phyloP scores from a whole-genome alignment of 2,329 filamentous ascomycete genomes.

The Endocalyx cinctus region DNA sequence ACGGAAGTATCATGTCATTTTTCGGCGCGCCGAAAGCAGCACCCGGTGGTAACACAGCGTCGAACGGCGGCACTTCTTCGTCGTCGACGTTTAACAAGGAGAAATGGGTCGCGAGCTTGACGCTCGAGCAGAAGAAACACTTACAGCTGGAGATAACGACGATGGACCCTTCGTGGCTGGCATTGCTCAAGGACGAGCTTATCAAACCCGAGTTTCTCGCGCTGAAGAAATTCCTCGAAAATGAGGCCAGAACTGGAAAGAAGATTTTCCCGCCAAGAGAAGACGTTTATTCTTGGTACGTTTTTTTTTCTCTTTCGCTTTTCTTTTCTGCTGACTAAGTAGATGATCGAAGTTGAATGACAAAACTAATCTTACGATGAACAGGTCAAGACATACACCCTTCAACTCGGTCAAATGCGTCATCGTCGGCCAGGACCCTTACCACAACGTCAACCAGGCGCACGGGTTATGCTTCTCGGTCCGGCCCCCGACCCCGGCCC shows the following conservation, averaged over 20 bases:
- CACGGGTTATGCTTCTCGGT: constrained; percentile 96
- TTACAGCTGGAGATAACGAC: constrained; percentile 89
- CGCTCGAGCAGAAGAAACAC: constrained; percentile 73
- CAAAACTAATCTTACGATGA: constrained; percentile 12
- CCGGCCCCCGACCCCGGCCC: constrained; percentile 79
- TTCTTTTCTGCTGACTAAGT: neutral
- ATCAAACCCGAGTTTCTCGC: constrained; percentile 74
- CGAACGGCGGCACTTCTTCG: constrained; percentile 7
- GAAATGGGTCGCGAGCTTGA: constrained; percentile 80
- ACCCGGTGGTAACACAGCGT: constrained; percentile 7
- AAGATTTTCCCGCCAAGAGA: constrained; percentile 83
- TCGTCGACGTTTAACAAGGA: constrained; percentile 68
- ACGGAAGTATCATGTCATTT: constrained; percentile 83
- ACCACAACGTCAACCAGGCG: constrained; percentile 92
- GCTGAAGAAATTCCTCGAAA: constrained; percentile 80
- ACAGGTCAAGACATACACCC: constrained; percentile 91
- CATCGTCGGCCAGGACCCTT: constrained; percentile 93
- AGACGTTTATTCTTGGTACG: constrained; percentile 92
- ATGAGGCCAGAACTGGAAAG: constrained; percentile 67
- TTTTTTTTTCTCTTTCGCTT: constrained; percentile 2
- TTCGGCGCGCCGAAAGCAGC: constrained; percentile 65
- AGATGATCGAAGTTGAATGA: constrained; percentile 1
- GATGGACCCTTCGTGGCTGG: constrained; percentile 86
- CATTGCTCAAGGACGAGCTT: constrained; percentile 82
- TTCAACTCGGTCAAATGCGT: constrained; percentile 86